Percentiles rank a stretch among this genome's conserved stretches.
Conservation (phyloP, 73 alveolate species). For the Tetrahymena borealis region DNA sequence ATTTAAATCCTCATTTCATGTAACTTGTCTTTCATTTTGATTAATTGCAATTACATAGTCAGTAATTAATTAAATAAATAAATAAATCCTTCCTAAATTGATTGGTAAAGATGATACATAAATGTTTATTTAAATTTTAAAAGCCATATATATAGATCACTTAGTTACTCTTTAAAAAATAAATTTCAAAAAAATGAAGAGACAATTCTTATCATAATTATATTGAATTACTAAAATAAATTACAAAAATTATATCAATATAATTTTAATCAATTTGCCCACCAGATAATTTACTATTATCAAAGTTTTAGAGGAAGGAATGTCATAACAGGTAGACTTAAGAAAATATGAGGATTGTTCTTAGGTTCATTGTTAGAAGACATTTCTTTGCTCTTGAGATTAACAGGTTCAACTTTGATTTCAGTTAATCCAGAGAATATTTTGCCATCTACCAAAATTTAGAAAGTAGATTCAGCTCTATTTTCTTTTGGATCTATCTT, state of each 20-base stretch:
- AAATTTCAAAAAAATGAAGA: too few species aligned
- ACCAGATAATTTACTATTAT: background rate
- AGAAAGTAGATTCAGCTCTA: background rate
- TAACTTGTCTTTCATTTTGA: too few species aligned
- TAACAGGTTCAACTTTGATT: slow-evolving; percentile 13
- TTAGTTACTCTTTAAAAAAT: too few species aligned
- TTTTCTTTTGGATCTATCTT: slow-evolving; percentile 7
- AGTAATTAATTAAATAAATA: too few species aligned
- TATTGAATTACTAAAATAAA: too few species aligned
- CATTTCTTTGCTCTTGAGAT: background rate
- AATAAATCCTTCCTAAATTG: background rate
- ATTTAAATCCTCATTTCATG: too few species aligned
- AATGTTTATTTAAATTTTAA: too few species aligned
- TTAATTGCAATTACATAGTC: too few species aligned
- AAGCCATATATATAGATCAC: too few species aligned
- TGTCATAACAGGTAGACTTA: slow-evolving; percentile 36
- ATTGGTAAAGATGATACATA: too few species aligned
- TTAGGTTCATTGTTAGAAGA: background rate
- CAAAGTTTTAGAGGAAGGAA: slow-evolving; percentile 39
- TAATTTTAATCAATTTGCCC: background rate
- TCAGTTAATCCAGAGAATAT: slow-evolving; percentile 14
- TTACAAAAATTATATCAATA: too few species aligned
- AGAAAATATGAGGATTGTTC: slow-evolving; percentile 7
- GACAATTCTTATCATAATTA: too few species aligned
- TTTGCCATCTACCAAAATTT: slow-evolving; percentile 38